A percentile compares a stretch with the other conserved stretches of the same genome.
Evolutionary conservation across 805 yeast genomes (phyloP).

Genomic region (Hanseniaspora vineae): DNA sequence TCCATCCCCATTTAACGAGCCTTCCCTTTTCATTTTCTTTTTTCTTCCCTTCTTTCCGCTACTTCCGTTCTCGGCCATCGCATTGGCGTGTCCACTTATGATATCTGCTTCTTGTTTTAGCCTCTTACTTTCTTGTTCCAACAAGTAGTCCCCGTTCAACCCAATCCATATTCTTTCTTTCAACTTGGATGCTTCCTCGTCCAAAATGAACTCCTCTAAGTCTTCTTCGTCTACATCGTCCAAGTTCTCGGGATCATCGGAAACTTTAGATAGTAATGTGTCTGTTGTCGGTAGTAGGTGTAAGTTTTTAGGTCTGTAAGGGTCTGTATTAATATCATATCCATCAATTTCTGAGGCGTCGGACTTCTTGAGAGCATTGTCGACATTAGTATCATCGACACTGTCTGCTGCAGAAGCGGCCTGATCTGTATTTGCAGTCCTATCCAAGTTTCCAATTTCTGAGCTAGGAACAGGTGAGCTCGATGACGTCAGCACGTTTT

Average conservation of each 20-base stretch:
- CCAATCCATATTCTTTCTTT: slow-evolving; percentile 88
- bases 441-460: neutral
- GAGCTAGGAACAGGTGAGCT: too few relatives aligned
- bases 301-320: slow-evolving; percentile 42
- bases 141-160: slow-evolving; percentile 69
- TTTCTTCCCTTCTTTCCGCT: slow-evolving; percentile 11
- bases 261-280: slow-evolving; percentile 37
- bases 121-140: slow-evolving; percentile 76
- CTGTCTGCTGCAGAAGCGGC: slow-evolving; percentile 2
- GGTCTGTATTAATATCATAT: slow-evolving; percentile 26
- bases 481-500: neutral
- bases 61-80: slow-evolving; percentile 32
- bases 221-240: slow-evolving; percentile 82
- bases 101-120: slow-evolving; percentile 78
- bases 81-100: slow-evolving; percentile 60
- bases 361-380: slow-evolving; percentile 4
- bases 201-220: slow-evolving; percentile 44
- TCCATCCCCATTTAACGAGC: neutral
- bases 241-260: slow-evolving; percentile 48
- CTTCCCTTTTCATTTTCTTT: slow-evolving; percentile 9
- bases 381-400: slow-evolving; percentile 9
- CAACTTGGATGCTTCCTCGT: slow-evolving; percentile 53
- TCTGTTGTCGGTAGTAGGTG: slow-evolving; percentile 45
- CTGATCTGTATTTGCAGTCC: slow-evolving; percentile 3
- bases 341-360: slow-evolving; percentile 17